Base-by-base conservation (phyloP, 2,329 filamentous ascomycete genomes). In the Blastomyces silverae region DNA sequence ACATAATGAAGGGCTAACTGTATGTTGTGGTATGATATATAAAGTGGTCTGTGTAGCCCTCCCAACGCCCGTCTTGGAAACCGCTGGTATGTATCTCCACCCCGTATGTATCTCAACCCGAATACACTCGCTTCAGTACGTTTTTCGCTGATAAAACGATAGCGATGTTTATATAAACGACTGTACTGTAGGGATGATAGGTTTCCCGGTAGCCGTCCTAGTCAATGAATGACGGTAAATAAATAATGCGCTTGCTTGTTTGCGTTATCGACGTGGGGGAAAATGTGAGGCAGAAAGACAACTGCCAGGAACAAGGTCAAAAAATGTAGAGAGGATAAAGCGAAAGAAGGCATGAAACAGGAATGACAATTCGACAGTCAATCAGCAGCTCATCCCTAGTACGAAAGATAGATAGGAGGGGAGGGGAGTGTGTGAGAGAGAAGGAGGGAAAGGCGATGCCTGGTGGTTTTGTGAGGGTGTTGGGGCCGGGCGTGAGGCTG, bases 1-100 rank as follows among this genome's bases (percentile, higher is more conserved):
- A 63, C 66, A 69, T 68, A 17, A 52, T 52, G 48, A 52, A 52
- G 22, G 37, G 48, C 22, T 42, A 31, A 13, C 22, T 58, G 20
- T 58, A 39, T 37, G 25, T 34, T 61, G 42, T 34, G 13, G 42
- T n/a, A 17, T 20, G 46, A 25, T 48, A 46, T 17, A 31, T 61
- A 8, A 10, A 20, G 20, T 15, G 7, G 42, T n/a, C 15, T 7
- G 13, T 42, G 39, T 20, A 34, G 58, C 37, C 34, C 53, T 22
- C 44, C 61, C 34, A 52, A 22, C 46, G 20, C 20, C 31, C 37
- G 37, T 28, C 28, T 28, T 52, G 42, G 6, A 37, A 39, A 4
- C 17, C 17, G 8, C 25, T n/a, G 28, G 20, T 37, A 37, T 22
- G 20, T 37, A 34, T 22, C 8, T 34, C 31, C 53, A 56, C 52